These are phyloP conservation scores for Pyracantha coccinea DNA, from an alignment of 331 rosid genomes.

Conservation along the genomic window DNA sequence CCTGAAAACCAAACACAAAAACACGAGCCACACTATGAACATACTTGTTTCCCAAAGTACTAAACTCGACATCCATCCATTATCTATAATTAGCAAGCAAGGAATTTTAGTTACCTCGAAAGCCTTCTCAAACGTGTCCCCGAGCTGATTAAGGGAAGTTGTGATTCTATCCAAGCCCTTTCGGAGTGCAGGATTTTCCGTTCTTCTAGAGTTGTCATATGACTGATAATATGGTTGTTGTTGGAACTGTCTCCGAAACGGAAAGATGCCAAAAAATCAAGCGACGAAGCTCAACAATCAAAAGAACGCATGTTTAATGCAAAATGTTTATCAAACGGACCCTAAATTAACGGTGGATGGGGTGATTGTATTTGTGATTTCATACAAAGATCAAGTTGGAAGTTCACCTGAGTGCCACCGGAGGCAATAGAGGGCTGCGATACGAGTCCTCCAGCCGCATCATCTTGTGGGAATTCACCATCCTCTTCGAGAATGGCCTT, in stretches of 20 bases:
- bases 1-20: conserved; percentile 39
- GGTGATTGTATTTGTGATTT: neutral
- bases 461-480: conserved; percentile 13
- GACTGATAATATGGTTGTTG: conserved; percentile 39
- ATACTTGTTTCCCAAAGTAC: neutral
- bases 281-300: neutral
- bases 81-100: neutral
- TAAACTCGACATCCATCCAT: neutral
- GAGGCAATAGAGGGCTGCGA: conserved; percentile 26
- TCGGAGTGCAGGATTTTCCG: conserved; percentile 57
- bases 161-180: conserved; percentile 77
- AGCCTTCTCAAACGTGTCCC: conserved; percentile 91
- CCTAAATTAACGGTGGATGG: too few relatives aligned
- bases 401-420: conserved; percentile 48
- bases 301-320: neutral
- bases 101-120: conserved; percentile 44
- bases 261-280: neutral
- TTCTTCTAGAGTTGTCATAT: conserved; percentile 29
- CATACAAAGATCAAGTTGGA: neutral
- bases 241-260: conserved; percentile 22
- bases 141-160: conserved; percentile 79
- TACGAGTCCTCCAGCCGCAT: conserved; percentile 16
- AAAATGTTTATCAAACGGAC: neutral
- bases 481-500: conserved; percentile 79
- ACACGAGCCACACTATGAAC: neutral